phyloP scores from a whole-genome alignment of 2,329 filamentous ascomycete species.

The Coniochaeta sp. region DNA sequence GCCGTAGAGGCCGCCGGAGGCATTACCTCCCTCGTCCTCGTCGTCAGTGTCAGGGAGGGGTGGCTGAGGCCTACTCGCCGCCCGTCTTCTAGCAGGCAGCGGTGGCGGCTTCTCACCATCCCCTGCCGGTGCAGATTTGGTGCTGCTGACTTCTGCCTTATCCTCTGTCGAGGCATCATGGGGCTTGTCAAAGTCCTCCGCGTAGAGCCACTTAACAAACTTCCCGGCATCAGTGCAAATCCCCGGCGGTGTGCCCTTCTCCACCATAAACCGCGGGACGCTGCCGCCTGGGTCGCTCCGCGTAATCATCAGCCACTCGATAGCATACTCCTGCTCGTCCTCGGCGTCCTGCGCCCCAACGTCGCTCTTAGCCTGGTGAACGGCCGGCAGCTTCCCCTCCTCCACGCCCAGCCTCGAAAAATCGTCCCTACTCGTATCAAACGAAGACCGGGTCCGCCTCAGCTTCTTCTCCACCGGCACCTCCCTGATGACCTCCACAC shows the following conservation, averaged over 20 bases:
- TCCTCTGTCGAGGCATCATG: constrained; percentile 19
- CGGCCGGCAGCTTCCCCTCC: not conserved
- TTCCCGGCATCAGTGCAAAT: constrained; percentile 75
- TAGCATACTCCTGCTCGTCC: constrained; percentile 29
- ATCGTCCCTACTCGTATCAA: constrained; percentile 30
- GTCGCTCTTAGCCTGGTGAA: constrained; percentile 7
- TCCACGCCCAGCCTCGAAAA: constrained; percentile 16
- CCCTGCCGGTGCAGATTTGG: not conserved
- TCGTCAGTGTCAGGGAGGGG: not conserved
- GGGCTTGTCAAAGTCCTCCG: constrained; percentile 24
- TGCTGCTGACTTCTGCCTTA: constrained; percentile 20
- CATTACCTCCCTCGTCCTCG: not conserved
- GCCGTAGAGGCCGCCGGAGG: constrained; percentile 43
- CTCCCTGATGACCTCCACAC: constrained; percentile 84
- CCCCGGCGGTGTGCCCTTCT: constrained; percentile 74
- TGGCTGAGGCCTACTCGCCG: not conserved
- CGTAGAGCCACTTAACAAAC: constrained; percentile 67
- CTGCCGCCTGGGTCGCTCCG: constrained; percentile 82
- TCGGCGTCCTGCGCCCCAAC: constrained; percentile 5
- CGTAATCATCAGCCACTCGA: constrained; percentile 93
- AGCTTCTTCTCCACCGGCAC: constrained; percentile 50
- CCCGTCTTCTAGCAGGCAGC: not conserved
- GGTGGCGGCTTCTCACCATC: constrained; percentile 16
- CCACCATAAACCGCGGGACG: constrained; percentile 86
- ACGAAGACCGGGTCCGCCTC: constrained; percentile 35